Conservation (phyloP, 164 flowering plant species). For the Chloranthus sessilifolius region DNA sequence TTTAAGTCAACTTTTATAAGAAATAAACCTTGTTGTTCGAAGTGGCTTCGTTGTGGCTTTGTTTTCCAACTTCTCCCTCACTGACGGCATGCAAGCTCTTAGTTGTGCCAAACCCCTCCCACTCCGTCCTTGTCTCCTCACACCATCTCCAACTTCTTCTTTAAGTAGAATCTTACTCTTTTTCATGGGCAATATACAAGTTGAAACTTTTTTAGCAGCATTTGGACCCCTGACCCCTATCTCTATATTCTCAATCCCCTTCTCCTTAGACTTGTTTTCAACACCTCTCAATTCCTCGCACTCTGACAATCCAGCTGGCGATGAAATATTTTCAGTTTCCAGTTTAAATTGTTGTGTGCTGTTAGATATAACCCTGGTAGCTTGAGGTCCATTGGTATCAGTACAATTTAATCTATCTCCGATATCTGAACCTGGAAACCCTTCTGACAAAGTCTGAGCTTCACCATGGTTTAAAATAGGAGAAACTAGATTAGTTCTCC, state of each 20-base stretch:
- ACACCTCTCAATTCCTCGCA: slow-evolving; percentile 75
- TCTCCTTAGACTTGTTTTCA: slow-evolving; percentile 49
- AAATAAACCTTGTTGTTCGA: slow-evolving; percentile 27
- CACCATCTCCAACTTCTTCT: slow-evolving; percentile 61
- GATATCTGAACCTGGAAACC: slow-evolving; percentile 43
- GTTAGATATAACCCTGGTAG: slow-evolving; percentile 24
- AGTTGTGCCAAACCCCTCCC: slow-evolving; percentile 53
- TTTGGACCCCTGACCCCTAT: slow-evolving; percentile 32
- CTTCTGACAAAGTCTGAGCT: slow-evolving; percentile 45
- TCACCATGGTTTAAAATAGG: slow-evolving; percentile 66
- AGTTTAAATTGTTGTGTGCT: slow-evolving; percentile 37
- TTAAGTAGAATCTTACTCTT: slow-evolving; percentile 43
- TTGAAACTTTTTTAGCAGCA: slow-evolving; percentile 26
- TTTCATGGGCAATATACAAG: slow-evolving; percentile 30
- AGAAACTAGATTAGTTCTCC: slow-evolving; percentile 66
- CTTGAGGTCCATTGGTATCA: slow-evolving; percentile 31
- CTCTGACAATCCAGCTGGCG: slow-evolving; percentile 68
- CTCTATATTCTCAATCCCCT: slow-evolving; percentile 27
- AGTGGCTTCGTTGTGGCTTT: slow-evolving; percentile 40
- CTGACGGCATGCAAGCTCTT: slow-evolving; percentile 36
- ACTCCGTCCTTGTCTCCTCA: slow-evolving; percentile 66
- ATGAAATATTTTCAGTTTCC: slow-evolving; percentile 48
- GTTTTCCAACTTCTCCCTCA: slow-evolving; percentile 49
- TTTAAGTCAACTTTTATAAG: slow-evolving; percentile 60
- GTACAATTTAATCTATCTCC: slow-evolving; percentile 35